Base-by-base conservation (phyloP, 23 red algal genomes). In the Porphyridium purpureum region DNA sequence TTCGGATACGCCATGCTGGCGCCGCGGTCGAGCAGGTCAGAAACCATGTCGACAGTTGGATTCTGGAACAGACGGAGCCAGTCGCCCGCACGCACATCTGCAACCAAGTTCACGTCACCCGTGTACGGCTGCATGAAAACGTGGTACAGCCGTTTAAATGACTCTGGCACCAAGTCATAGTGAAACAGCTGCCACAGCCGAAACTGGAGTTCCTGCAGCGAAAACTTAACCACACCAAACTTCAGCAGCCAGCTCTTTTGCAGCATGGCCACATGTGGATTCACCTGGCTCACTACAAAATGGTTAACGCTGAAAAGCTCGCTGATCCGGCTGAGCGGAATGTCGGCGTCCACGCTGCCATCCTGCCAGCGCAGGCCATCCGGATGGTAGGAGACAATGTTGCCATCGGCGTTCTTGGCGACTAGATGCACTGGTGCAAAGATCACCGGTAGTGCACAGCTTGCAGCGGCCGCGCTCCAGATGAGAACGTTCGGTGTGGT, bases 281-380 rank as follows among this genome's bases (percentile, higher is more conserved):
- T 94, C 0, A 75, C 77, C 54, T 94, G 88, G 52, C 72, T 81
- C 8, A 94, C 88, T 20, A 94, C 78, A 58, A 94, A 94, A 40
- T 94, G 88, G 57, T 94, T 94, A 53, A 84, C 88, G 49, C 84
- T 94, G 71, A 94, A 94, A 27, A 94, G 41, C 57, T 94, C 88
- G 5, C 79, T 78, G 51, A 94, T 84, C 29, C 88, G 57, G 17
- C 69, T 44, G 25, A 94, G 67, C 36, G 88, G 88, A 11, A 94
- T 65, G 48, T 94, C 88, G 11, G 88, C 80, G 23, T 69, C 54
- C 47, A 94, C 63, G 48, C 72, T 80, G 30, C 88, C 88, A 42
- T 94, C 88, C 41, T 74, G 74, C 72, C 79, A 94, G 2, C 67
- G 72, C 19, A 54, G 30, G 4, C 88, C 88, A 32, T 67, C 60